Percentiles rank a stretch among this genome's conserved stretches.
Evolutionary conservation across 169 alveolate genomes (phyloP).

Genomic region (Eimeria praecox): DNA sequence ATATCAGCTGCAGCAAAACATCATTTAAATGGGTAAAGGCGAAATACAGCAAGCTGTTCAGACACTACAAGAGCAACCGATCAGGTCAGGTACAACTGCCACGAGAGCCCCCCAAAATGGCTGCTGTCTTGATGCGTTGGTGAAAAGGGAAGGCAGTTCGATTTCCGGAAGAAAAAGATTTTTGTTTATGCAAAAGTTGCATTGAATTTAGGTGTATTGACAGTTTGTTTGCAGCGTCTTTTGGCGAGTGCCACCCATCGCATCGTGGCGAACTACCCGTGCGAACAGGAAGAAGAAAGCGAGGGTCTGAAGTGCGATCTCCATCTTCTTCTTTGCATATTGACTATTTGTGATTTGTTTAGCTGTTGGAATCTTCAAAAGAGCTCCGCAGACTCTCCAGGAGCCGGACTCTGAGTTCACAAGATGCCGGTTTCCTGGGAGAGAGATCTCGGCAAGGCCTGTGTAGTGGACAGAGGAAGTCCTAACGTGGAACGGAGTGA

Average conservation of each 20-base stretch:
- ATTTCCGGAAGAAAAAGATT: not conserved
- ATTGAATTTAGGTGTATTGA: not conserved
- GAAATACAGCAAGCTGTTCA: not conserved
- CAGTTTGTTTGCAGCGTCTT: not conserved
- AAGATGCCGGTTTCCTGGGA: slow-evolving; percentile 69
- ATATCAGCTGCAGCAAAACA: not conserved
- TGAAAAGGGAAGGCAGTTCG: not conserved
- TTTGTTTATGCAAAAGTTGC: not conserved
- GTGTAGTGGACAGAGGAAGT: slow-evolving; percentile 59
- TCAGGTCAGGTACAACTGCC: slow-evolving; percentile 33
- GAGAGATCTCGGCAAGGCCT: slow-evolving; percentile 61
- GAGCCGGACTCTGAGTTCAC: not conserved
- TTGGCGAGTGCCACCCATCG: slow-evolving; percentile 1
- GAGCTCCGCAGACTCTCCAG: not conserved
- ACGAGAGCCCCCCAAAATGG: slow-evolving; percentile 7
- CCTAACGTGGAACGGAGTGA: slow-evolving; percentile 53
- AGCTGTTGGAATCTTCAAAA: not conserved
- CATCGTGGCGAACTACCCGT: not conserved
- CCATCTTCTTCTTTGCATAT: not conserved
- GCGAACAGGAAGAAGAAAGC: not conserved
- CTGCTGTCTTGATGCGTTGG: slow-evolving; percentile 12
- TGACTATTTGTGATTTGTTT: not conserved
- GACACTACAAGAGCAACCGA: not conserved
- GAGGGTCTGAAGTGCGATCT: not conserved
- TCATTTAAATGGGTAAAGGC: not conserved